Base-by-base conservation (phyloP, 768 basidiomycete species). In the Suillus clintonianus region DNA sequence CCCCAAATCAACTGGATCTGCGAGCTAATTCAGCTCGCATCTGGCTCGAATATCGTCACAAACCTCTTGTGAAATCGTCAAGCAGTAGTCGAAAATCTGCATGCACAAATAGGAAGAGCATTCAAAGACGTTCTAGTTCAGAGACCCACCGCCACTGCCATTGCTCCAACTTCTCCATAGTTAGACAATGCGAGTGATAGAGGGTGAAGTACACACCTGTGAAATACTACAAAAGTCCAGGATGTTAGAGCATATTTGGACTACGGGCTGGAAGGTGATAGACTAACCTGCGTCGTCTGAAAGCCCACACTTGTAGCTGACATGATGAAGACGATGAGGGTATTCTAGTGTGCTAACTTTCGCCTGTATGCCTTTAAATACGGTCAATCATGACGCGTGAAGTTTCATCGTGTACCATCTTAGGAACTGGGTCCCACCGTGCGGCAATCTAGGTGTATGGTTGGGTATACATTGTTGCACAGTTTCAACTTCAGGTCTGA, bases 1-100 rank as follows among this genome's bases (percentile, higher is more conserved):
- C 61, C 54, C 54, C 61, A 62, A 13, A 62, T 37, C 19, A 53
- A 62, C 27, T 56, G 61, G 22, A 62, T 15, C 61, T 62, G 24
- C 11, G 27, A 37, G 19, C 13, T 30, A 22, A 37, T 39, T 32
- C 17, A 27, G 34, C 34, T 19, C 27, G n/a, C 19, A 32, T 32
- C 15, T 30, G 36, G 10, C 34, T n/a, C 14, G 13, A 22, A 56
- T 5, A 15, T 15, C 2, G n/a, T 45, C 19, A 62, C 61, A 24
- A 15, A 62, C 61, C 61, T 62, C 61, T 36, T 32, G 30, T 24
- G 51, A 14, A 24, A 62, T n/a, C 14, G 61, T 62, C 34, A 58
- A 24, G 15, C 54, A 57, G 7, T 62, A 62, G 32, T 62, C 61
- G 15, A 30, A 62, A 34, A 39, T 27, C 61, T 62, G 37, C 8